Evolutionary conservation across 306 rosid species (phyloP), one percentile per base, ranked within the genome.

Genomic region (Acacia crassicarpa): DNA sequence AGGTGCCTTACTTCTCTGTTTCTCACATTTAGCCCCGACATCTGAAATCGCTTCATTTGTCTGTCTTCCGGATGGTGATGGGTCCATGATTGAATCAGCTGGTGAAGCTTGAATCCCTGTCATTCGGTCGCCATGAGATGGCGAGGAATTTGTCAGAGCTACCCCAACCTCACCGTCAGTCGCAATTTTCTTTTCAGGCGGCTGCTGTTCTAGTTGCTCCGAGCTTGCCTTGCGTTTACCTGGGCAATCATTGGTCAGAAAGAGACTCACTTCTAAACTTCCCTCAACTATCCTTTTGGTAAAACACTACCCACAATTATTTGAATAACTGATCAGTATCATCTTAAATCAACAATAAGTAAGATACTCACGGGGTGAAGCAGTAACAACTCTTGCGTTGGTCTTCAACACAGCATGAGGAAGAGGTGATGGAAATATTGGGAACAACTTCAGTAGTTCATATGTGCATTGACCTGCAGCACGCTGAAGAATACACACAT

Each of bases 401-500:
- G 69, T 76, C 76, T 87, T 87, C 86, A 82, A 80, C 76, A 84
- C 83, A 73, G 79, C 30, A 72, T 51, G 86, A 67, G 72, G 90
- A 65, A 65, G 48, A 76, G 86, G 81, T 73, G 86, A 82, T 33
- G 86, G 72, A 80, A 85, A 77, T 43, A 84, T 67, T 49, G 86
- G 90, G 81, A 87, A 87, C 69, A 87, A 40, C 83, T 77, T 87
- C 76, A 87, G 78, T 72, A 81, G 72, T 76, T 84, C 86, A 22
- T 87, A 85, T 76, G 82, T 85, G 85, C 85, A 87, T 25, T 80
- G 86, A 84, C 90, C 90, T 59, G 90, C 88, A 76, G 90, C 90
- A 73, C 86, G 88, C 90, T 87, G 83, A 82, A 77, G 62, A 70
- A 84, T 56, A 78, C 68, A 49, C 30, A 73, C 76, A 75, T 46